phyloP scores from a whole-genome alignment of 352 stramenopile species.

The Globisporangium okanoganense region DNA sequence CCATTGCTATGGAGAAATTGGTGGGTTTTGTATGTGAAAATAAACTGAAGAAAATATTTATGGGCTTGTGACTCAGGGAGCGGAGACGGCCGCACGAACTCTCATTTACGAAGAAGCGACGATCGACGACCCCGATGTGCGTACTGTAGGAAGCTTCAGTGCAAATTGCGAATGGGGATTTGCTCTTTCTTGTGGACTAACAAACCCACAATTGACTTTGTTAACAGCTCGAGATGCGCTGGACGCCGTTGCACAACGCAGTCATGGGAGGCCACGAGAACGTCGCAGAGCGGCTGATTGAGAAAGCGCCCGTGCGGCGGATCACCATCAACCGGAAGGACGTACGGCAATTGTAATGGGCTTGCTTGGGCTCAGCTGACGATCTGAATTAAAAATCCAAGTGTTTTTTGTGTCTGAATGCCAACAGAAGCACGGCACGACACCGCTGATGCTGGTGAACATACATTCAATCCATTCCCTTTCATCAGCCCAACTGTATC shows the following conservation, averaged over 20 bases:
- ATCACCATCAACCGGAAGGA: conserved; percentile 84
- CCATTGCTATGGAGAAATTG: not conserved
- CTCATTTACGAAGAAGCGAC: conserved; percentile 70
- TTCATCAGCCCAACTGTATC: not conserved
- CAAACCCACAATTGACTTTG: not conserved
- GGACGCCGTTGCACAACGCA: conserved; percentile 76
- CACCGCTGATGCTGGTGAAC: conserved; percentile 68
- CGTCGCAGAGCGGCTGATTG: conserved; percentile 47
- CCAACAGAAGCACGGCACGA: conserved; percentile 65
- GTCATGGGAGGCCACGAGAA: conserved; percentile 69
- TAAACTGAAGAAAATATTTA: not conserved
- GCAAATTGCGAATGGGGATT: too few relatives aligned
- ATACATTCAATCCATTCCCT: not conserved
- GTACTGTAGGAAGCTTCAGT: conserved; percentile 11
- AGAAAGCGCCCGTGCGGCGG: conserved; percentile 64
- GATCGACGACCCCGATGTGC: conserved; percentile 73
- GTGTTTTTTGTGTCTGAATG: conserved; percentile 2
- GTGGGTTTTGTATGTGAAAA: not conserved
- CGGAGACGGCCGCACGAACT: conserved; percentile 43
- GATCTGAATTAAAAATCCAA: not conserved
- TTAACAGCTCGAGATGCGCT: conserved; percentile 64
- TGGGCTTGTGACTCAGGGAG: conserved; percentile 28
- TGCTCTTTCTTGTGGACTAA: not conserved
- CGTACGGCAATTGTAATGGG: too few relatives aligned
- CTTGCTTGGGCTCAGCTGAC: not conserved